These are phyloP conservation scores for Pythium brassicae DNA, from an alignment of 352 stramenopile genomes.

Conservation along the genomic window DNA sequence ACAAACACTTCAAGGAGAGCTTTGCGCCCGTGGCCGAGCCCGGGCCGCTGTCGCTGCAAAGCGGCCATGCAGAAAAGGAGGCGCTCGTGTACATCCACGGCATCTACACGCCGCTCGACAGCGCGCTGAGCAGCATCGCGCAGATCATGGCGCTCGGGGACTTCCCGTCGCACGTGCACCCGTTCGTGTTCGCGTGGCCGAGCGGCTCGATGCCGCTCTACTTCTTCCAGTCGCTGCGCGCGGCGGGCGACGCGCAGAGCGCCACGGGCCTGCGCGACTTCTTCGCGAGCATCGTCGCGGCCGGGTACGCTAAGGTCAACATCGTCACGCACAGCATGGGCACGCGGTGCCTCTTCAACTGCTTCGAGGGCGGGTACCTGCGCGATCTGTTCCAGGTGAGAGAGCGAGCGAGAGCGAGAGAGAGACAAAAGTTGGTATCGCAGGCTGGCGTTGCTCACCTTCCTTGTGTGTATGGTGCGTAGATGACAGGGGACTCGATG, in stretches of 20 bases:
- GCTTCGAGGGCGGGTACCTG: slow-evolving; percentile 12
- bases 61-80: slow-evolving; percentile 5
- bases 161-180: slow-evolving; percentile 16
- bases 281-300: slow-evolving; percentile 16
- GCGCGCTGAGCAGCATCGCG: slow-evolving; percentile 15
- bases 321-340: slow-evolving; percentile 23
- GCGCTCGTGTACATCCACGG: slow-evolving; percentile 23
- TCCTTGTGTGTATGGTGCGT: neutral
- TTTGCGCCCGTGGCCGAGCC: slow-evolving; percentile 5
- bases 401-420: neutral
- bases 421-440: too few relatives aligned
- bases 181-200: slow-evolving; percentile 22
- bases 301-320: slow-evolving; percentile 21
- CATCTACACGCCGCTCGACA: slow-evolving; percentile 16
- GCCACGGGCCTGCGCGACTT: slow-evolving; percentile 15
- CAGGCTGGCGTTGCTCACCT: neutral
- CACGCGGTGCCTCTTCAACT: slow-evolving; percentile 17
- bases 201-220: slow-evolving; percentile 17
- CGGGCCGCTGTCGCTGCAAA: neutral
- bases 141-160: slow-evolving; percentile 20
- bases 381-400: slow-evolving; percentile 15
- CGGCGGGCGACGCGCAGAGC: slow-evolving; percentile 9
- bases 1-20: slow-evolving; percentile 13
- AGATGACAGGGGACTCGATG: slow-evolving; percentile 9
- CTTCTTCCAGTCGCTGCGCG: slow-evolving; percentile 14